Evolutionary conservation across 306 rosid genomes (phyloP).

Genomic region (Vigna trinervia): DNA sequence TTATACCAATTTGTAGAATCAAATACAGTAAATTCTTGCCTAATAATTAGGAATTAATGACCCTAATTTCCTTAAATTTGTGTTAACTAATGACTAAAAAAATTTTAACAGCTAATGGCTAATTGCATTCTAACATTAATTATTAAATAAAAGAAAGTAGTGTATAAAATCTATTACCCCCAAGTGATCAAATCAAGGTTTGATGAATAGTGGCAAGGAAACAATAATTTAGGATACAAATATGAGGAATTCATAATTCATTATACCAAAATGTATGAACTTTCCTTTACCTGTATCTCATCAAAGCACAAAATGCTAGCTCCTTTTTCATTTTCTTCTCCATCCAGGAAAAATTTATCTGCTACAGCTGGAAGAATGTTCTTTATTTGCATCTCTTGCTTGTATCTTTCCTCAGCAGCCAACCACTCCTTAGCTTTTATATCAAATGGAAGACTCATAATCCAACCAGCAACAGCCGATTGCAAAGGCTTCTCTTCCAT

Average conservation of each 20-base stretch:
- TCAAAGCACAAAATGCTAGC: conserved; percentile 95
- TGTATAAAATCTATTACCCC: not conserved
- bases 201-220: conserved; percentile 7
- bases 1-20: no score
- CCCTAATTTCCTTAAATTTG: no score
- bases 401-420: conserved; percentile 88
- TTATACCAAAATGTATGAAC: conserved; percentile 9
- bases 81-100: no score
- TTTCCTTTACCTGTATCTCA: conserved; percentile 83
- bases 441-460: conserved; percentile 86
- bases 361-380: conserved; percentile 95
- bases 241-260: conserved; percentile 19
- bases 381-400: conserved; percentile 84
- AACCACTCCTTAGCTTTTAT: conserved; percentile 91
- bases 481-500: conserved; percentile 73
- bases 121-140: not conserved
- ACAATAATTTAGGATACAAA: conserved; percentile 5
- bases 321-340: conserved; percentile 67
- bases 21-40: no score
- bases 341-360: conserved; percentile 75
- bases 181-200: conserved; percentile 21
- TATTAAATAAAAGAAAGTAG: conserved; percentile 4
- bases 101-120: no score
- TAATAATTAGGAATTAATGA: no score
- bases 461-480: conserved; percentile 81